Conservation (phyloP, 192 early-diverging fungal genomes). For the Thamnidium elegans region DNA sequence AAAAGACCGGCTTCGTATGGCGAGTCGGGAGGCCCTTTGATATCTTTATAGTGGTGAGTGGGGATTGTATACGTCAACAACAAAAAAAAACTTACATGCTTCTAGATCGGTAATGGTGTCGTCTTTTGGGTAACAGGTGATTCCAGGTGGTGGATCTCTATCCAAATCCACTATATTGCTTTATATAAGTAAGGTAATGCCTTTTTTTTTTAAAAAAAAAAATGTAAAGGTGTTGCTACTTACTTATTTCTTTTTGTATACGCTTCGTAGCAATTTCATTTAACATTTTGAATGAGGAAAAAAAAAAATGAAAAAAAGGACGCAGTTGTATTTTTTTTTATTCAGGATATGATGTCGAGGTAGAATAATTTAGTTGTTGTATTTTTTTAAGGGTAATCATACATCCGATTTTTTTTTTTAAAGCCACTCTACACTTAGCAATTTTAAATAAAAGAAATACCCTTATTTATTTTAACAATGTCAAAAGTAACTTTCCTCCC, state of each 20-base stretch:
- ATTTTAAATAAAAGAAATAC: too few species aligned
- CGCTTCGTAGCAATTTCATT: neutral
- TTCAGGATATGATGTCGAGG: too few species aligned
- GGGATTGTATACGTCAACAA: too few species aligned
- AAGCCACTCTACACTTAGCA: too few species aligned
- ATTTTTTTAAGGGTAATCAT: too few species aligned
- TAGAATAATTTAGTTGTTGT: too few species aligned
- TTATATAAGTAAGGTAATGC: too few species aligned
- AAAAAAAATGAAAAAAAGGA: neutral
- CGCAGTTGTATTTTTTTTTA: too few species aligned
- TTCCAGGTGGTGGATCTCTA: constrained; percentile 51
- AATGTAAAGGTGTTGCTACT: neutral
- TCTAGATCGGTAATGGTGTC: constrained; percentile 56
- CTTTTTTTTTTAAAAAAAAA: neutral
- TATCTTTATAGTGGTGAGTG: constrained; percentile 24
- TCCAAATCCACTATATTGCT: constrained; percentile 25
- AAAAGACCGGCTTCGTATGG: constrained; percentile 67
- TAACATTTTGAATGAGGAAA: neutral
- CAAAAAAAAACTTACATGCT: constrained; percentile 58
- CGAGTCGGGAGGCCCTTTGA: constrained; percentile 60
- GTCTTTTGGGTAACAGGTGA: constrained; percentile 60
- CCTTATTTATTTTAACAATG: too few species aligned
- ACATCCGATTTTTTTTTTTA: too few species aligned
- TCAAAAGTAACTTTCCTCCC: too few species aligned
- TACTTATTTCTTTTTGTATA: neutral